phyloP scores from a whole-genome alignment of 2,329 filamentous ascomycete genomes.

The Metarhizium anisopliae region DNA sequence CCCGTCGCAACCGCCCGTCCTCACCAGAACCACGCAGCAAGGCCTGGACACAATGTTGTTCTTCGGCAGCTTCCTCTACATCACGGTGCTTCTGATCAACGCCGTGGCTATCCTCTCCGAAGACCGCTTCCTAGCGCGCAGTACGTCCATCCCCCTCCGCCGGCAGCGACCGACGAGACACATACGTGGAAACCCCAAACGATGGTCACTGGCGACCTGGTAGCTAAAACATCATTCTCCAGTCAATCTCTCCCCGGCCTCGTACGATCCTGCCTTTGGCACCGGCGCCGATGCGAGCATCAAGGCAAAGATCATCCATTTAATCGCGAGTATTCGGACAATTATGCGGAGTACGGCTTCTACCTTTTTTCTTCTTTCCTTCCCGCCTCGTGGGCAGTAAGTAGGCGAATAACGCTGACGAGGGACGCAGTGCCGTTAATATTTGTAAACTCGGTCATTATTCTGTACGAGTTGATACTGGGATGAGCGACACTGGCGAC shows the following conservation, averaged over 20 bases:
- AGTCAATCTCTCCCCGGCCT: conserved; percentile 67
- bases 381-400: neutral
- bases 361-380: neutral
- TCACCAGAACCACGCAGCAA: neutral
- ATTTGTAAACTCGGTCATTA: conserved; percentile 72
- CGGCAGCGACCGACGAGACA: neutral
- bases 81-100: conserved; percentile 82
- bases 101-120: conserved; percentile 89
- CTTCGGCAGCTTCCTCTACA: conserved; percentile 63
- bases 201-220: neutral
- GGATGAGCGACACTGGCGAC: conserved; percentile 38
- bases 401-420: neutral
- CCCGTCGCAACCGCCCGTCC: neutral
- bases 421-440: conserved; percentile 66
- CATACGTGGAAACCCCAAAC: neutral
- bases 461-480: conserved; percentile 71
- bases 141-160: conserved; percentile 17
- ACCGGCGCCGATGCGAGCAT: conserved; percentile 64
- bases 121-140: conserved; percentile 80
- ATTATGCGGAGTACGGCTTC: conserved; percentile 69
- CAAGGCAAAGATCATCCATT: conserved; percentile 77
- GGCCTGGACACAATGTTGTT: conserved; percentile 49
- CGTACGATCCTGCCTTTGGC: conserved; percentile 72
- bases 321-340: conserved; percentile 84
- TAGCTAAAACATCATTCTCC: neutral